phyloP scores from a whole-genome alignment of 768 basidiomycete genomes.

The Calocera cornea region DNA sequence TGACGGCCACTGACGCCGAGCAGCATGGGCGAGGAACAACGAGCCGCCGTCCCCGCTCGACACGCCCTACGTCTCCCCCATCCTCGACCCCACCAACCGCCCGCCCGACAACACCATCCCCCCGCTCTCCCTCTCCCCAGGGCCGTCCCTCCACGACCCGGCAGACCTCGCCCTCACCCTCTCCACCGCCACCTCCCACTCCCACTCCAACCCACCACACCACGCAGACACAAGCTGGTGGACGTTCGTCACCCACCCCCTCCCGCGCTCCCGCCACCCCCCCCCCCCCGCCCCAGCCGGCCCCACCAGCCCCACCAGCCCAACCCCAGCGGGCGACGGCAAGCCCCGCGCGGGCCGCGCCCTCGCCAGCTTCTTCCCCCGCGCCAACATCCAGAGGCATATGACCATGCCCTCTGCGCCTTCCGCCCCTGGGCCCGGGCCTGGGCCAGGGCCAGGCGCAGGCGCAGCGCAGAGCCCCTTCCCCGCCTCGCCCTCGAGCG shows the following conservation, averaged over 20 bases:
- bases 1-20: background rate
- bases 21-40: constrained; percentile 76
- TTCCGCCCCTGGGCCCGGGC: no score
- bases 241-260: constrained; percentile 7
- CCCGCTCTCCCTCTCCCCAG: constrained; percentile 26
- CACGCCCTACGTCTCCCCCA: constrained; percentile 27
- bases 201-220: constrained; percentile 23
- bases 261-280: background rate
- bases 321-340: background rate
- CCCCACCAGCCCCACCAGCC: constrained; percentile 1
- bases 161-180: constrained; percentile 19
- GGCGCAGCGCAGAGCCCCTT: background rate
- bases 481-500: background rate
- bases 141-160: constrained; percentile 30
- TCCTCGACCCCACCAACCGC: constrained; percentile 18
- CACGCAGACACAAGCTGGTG: constrained; percentile 8
- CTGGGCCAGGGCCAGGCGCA: background rate
- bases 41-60: constrained; percentile 61
- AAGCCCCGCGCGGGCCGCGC: background rate
- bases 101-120: constrained; percentile 14
- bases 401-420: background rate
- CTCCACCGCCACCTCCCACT: constrained; percentile 35
- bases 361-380: background rate
- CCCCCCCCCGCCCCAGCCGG: background rate
- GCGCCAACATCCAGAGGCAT: background rate